Base-by-base conservation (phyloP, 345 rosid genomes). In the Microthlaspi erraticum region DNA sequence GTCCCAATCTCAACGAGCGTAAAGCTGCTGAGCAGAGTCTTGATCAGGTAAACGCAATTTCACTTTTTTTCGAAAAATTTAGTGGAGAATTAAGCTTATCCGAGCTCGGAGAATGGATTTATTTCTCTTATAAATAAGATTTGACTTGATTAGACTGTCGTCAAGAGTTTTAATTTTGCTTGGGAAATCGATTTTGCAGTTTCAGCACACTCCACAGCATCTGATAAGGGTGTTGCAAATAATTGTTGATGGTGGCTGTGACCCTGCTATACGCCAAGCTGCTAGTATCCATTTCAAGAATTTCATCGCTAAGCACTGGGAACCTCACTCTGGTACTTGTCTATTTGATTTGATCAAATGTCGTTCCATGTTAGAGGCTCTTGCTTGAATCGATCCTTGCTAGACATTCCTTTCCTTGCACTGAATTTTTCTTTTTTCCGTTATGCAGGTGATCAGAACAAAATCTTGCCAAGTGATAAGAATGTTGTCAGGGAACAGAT, bases 211-310 rank as follows among this genome's bases (percentile, higher is more conserved):
- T 36, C 98, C 98, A 0, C 96, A 92, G 86, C 99, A 95, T 79
- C 82, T 95, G 59, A 84, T 92, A 63, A 85, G 99, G 81, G 63
- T 90, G 60, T 68, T 95, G 78, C 96, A 86, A 86, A 90, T 95
- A 67, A 88, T 92, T 45, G 88, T 95, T 67, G 99, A 92, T 60
- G 83, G 76, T 72, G 84, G 78, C 48, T 88, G 82, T 10, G 92
- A 92, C 54, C 66, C 82, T 81, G 79, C 91, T 0, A 88, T 95
- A 52, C 92, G 99, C 31, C 99, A 95, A 78, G 89, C 87, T 56
- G 99, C 99, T 36, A 88, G 92, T 75, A 95, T 95, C 66, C 99
- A 95, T 79, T 92, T 95, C 83, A 95, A 95, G 79, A 92, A 95
- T 79, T 90, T 92, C 74, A 78, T 92, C 12, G 96, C 90, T 11